phyloP scores from a whole-genome alignment of 495 filamentous ascomycete genomes.

The Neurospora terricola region DNA sequence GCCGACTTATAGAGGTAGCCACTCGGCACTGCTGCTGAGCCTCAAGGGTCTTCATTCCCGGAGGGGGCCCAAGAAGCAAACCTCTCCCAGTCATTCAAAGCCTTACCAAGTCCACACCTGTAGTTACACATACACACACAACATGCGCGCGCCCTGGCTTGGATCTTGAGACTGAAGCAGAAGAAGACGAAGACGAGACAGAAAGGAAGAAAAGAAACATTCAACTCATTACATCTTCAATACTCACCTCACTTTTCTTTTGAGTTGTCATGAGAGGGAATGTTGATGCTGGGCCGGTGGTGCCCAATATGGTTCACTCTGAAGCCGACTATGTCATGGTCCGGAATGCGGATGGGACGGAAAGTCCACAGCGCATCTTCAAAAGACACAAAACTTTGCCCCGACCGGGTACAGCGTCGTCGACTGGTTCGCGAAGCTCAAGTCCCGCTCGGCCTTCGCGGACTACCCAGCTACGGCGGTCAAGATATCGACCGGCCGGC shows the following conservation, averaged over 20 bases:
- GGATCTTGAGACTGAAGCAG: not conserved
- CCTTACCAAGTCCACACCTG: not conserved
- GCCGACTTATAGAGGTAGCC: not conserved
- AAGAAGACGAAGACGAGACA: not conserved
- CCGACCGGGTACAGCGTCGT: conserved; percentile 31
- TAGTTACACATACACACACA: not conserved
- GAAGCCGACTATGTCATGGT: conserved; percentile 11
- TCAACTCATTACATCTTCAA: not conserved
- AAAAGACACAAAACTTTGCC: conserved; percentile 47
- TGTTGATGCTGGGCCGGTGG: conserved; percentile 6
- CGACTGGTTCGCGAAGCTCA: conserved; percentile 14
- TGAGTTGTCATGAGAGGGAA: conserved; percentile 2
- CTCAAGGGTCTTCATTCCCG: not conserved
- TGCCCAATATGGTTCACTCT: conserved; percentile 16
- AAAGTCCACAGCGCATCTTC: conserved; percentile 29
- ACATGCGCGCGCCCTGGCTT: not conserved
- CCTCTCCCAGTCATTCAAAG: not conserved
- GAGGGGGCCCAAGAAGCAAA: not conserved
- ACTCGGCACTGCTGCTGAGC: not conserved
- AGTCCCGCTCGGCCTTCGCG: conserved; percentile 16
- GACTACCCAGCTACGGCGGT: conserved; percentile 16
- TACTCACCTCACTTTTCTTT: not conserved
- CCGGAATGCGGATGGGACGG: conserved; percentile 6
- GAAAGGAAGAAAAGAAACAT: not conserved
- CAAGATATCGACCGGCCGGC: conserved; percentile 8